Evolutionary conservation across 192 early-diverging fungal genomes (phyloP), one percentile per base, ranked within the genome.

Genomic region (Coemansia sp.): DNA sequence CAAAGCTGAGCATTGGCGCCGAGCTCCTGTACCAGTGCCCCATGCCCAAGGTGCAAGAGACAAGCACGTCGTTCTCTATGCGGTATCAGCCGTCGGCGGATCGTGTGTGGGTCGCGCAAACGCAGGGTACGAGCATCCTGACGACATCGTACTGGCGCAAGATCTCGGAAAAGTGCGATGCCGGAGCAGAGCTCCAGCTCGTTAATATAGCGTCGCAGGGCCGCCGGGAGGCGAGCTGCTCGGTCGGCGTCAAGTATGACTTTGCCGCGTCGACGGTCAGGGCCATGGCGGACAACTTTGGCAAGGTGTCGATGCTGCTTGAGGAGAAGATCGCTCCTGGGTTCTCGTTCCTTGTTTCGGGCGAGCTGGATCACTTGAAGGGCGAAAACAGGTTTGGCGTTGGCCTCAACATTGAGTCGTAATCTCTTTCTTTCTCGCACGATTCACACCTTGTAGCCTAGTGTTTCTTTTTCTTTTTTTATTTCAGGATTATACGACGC

Each of bases 201-300:
- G 30, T 82, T 53, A 82, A 76, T 52, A 74, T 96, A 63, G 65
- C 88, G 46, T 88, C 88, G 43, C 73, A 78, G 32, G 87, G 79
- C 52, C 85, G 93, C 53, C 87, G 95, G 62, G 96, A 98, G 62
- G 98, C 93, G 44, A 87, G 96, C 64, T 94, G 93, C 64, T 91
- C 93, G 16, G 91, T 96, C n/a, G 96, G 95, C 47, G 97, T 94
- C 77, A 99, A 99, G 87, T 94, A 96, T 64, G 96, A 98, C 70
- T 98, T 98, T 72, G 88, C 95, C 49, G 87, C 88, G 40, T 89
- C 96, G 33, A 97, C 92, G 39, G 90, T 99, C 75, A 86, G 96
- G 63, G 95, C 93, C n/a, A 91, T 91, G 77, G 84, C 98, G 43
- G 95, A 97, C 83, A 95, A 92, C 21, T 86, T 90, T 35, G 98